Evolutionary conservation across 2,329 filamentous ascomycete genomes (phyloP).

Genomic region (Sporothrix phasma): DNA sequence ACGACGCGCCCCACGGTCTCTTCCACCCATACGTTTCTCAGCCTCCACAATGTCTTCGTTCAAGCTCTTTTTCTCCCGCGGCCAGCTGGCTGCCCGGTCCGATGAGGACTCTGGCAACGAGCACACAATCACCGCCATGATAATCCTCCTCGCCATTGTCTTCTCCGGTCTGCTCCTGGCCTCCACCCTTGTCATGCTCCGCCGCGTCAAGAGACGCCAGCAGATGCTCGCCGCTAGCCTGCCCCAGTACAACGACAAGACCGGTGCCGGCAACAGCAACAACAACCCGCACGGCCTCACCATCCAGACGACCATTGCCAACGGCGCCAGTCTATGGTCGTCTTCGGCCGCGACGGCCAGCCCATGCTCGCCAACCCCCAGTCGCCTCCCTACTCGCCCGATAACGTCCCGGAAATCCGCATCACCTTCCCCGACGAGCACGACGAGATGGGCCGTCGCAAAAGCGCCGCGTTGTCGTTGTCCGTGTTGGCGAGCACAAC

Average conservation of each 20-base stretch:
- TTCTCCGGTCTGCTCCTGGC: conserved; percentile 61
- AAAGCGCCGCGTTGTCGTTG: conserved; percentile 80
- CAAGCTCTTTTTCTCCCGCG: conserved; percentile 30
- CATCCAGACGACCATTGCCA: conserved; percentile 42
- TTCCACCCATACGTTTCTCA: not conserved
- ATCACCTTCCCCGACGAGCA: conserved; percentile 97
- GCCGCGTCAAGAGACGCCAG: conserved; percentile 48
- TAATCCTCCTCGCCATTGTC: conserved; percentile 68
- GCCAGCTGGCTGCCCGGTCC: conserved; percentile 40
- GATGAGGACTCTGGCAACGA: conserved; percentile 34
- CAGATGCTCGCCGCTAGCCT: conserved; percentile 43
- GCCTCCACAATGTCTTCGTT: conserved; percentile 29
- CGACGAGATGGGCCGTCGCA: conserved; percentile 69
- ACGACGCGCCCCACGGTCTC: not conserved
- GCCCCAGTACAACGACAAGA: conserved; percentile 52
- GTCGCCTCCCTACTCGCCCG: conserved; percentile 68
- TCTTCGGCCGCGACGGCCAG: conserved; percentile 62
- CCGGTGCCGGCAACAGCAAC: conserved; percentile 33
- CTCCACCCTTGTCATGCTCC: conserved; percentile 60
- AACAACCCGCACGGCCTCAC: conserved; percentile 47
- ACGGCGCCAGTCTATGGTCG: conserved; percentile 58
- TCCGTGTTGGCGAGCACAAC: conserved; percentile 72
- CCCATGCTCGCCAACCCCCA: conserved; percentile 66
- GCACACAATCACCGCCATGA: conserved; percentile 63
- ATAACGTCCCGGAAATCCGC: conserved; percentile 84